phyloP scores from a whole-genome alignment of 495 filamentous ascomycete genomes.

The Neurospora sp. region DNA sequence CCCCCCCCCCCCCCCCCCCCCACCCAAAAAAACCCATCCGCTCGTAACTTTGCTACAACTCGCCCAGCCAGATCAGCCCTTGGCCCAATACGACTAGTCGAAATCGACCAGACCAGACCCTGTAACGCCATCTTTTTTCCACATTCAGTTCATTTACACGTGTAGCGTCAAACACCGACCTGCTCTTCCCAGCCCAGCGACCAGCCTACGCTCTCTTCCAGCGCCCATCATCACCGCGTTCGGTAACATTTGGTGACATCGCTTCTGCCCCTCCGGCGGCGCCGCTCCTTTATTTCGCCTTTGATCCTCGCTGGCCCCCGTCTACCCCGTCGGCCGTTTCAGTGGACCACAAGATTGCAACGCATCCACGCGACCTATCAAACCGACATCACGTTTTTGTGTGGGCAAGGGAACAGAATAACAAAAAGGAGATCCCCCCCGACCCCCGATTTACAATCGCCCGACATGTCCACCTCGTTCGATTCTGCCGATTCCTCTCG shows the following conservation, averaged over 20 bases:
- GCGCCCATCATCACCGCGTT: not conserved
- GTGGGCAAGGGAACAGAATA: conserved; percentile 1
- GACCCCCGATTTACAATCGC: not conserved
- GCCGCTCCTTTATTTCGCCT: not conserved
- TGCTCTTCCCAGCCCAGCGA: not conserved
- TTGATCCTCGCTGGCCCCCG: not conserved
- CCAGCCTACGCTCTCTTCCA: not conserved
- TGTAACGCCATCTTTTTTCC: not conserved
- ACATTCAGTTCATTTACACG: not conserved
- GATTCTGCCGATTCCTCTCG: conserved; percentile 67
- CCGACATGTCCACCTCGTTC: conserved; percentile 53
- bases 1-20: no score
- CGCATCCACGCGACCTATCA: not conserved
- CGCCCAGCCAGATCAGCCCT: not conserved
- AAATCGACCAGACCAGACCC: not conserved
- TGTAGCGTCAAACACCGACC: not conserved
- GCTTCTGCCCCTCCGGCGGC: not conserved
- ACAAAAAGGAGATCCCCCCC: not conserved
- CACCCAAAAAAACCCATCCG: not conserved
- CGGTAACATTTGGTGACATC: not conserved
- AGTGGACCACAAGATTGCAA: not conserved
- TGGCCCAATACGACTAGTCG: not conserved
- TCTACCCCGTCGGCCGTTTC: not conserved
- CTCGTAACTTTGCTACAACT: not conserved
- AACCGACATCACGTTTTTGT: not conserved